Evolutionary conservation across 2,329 filamentous ascomycete species (phyloP).

Genomic region (Ophiostoma piceae): DNA sequence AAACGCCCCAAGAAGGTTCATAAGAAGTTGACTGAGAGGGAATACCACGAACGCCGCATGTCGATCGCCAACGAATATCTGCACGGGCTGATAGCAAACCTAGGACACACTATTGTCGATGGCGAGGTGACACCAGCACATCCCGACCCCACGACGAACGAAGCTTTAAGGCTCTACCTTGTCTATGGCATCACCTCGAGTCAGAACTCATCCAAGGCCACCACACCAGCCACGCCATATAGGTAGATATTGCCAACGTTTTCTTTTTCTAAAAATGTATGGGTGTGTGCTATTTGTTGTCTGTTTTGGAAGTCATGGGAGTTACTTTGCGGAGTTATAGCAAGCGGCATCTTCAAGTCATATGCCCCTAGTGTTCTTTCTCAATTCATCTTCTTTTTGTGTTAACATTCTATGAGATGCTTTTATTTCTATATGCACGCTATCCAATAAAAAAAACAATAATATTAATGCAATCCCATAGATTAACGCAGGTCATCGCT

Average conservation of each 20-base stretch:
- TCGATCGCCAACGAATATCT: background rate
- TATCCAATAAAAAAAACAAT: background rate
- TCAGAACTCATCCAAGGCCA: background rate
- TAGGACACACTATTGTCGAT: background rate
- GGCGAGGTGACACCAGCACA: background rate
- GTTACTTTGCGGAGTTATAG: background rate
- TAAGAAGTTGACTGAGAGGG: background rate
- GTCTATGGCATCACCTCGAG: background rate
- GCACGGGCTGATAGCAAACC: background rate
- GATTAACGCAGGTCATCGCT: background rate
- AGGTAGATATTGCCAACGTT: background rate
- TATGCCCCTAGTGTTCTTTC: too few relatives aligned
- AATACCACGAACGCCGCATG: background rate
- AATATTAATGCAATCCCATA: background rate
- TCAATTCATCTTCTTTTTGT: too few relatives aligned
- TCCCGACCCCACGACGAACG: background rate
- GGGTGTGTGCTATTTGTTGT: background rate
- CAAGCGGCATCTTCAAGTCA: background rate
- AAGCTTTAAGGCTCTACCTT: background rate
- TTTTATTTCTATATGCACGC: background rate
- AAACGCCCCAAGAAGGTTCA: background rate
- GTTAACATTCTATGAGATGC: background rate
- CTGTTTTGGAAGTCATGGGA: background rate
- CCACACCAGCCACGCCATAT: background rate
- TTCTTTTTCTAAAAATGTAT: background rate